phyloP scores from a whole-genome alignment of 2,329 filamentous ascomycete species.

The Kalmusia sp. region DNA sequence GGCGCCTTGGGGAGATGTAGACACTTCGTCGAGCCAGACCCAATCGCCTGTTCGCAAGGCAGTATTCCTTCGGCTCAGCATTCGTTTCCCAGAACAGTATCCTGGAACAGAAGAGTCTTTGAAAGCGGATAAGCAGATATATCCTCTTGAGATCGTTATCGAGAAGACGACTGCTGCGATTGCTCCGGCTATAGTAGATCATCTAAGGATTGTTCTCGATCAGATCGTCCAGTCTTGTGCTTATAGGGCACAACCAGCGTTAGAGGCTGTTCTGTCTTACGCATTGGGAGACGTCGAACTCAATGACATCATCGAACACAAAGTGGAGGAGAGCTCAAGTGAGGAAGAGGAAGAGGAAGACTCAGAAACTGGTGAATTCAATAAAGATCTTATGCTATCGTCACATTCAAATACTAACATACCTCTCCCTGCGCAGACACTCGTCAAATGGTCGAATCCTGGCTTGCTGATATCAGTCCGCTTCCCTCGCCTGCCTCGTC shows the following conservation, averaged over 20 bases:
- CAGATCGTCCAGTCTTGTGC: slow-evolving; percentile 64
- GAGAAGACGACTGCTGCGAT: slow-evolving; percentile 64
- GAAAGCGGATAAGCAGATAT: slow-evolving; percentile 48
- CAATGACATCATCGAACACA: slow-evolving; percentile 59
- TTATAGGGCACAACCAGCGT: slow-evolving; percentile 59
- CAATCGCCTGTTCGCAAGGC: slow-evolving; percentile 50
- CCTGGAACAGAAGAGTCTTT: slow-evolving; percentile 53
- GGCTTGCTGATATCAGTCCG: slow-evolving; percentile 58
- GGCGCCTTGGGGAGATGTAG: slow-evolving; percentile 65
- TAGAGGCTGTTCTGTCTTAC: slow-evolving; percentile 69
- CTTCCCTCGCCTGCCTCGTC: slow-evolving; percentile 43
- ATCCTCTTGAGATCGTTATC: slow-evolving; percentile 60
- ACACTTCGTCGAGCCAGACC: slow-evolving; percentile 29
- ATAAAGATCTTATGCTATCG: slow-evolving; percentile 58
- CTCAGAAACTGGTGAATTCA: slow-evolving; percentile 57
- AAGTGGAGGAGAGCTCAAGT: slow-evolving; percentile 68
- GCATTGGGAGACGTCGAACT: slow-evolving; percentile 65
- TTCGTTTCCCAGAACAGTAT: slow-evolving; percentile 65
- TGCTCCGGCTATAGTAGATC: slow-evolving; percentile 56
- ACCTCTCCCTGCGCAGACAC: slow-evolving; percentile 65
- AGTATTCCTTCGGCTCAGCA: slow-evolving; percentile 63
- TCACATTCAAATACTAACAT: slow-evolving; percentile 69
- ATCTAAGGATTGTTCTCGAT: slow-evolving; percentile 58
- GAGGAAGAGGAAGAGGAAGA: slow-evolving; percentile 80
- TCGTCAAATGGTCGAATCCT: slow-evolving; percentile 64